phyloP scores from a whole-genome alignment of 306 rosid genomes.

The Glycine tomentella region DNA sequence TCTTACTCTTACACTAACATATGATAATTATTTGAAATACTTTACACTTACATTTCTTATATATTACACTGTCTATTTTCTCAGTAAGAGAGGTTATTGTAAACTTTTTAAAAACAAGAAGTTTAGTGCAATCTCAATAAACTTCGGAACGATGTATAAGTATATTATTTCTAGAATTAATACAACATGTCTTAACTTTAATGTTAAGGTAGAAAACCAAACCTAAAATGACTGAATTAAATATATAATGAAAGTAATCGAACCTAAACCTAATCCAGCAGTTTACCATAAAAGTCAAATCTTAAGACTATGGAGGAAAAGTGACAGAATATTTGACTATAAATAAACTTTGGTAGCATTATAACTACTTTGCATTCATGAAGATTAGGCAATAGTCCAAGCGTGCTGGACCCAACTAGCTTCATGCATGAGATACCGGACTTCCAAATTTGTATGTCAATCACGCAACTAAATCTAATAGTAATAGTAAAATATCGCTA shows the following conservation, averaged over 20 bases:
- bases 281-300: constrained; percentile 19
- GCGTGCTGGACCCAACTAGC: constrained; percentile 33
- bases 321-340: constrained; percentile 23
- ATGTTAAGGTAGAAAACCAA: background rate
- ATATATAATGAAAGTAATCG: background rate
- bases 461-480: background rate
- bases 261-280: constrained; percentile 34
- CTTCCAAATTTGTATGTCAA: background rate
- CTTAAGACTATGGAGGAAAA: background rate
- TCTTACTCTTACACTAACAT: no score
- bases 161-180: background rate
- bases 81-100: no score
- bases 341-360: constrained; percentile 21
- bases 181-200: background rate
- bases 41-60: no score
- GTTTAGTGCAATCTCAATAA: no score
- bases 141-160: no score
- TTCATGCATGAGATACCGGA: background rate
- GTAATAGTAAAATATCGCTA: no score
- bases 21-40: no score
- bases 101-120: no score
- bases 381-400: constrained; percentile 32
- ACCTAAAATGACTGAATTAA: background rate
- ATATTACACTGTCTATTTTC: no score
- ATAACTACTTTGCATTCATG: constrained; percentile 10